Conservation (phyloP, 768 basidiomycete species). For the Termitomyces sp. region DNA sequence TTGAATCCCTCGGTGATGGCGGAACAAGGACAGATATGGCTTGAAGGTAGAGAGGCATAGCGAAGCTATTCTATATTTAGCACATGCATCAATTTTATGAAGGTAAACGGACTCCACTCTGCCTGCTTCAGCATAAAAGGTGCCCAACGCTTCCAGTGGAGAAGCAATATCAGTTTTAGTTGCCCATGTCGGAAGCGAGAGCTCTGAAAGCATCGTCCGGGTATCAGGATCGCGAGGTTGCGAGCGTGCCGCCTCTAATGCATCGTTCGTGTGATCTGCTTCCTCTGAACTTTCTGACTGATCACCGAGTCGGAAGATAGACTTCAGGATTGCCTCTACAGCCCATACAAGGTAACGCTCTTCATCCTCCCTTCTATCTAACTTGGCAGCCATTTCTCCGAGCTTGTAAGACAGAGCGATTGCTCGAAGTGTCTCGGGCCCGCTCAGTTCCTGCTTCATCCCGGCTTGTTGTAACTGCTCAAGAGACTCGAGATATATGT, state of each 20-base stretch:
- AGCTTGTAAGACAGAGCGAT: slow-evolving; percentile 38
- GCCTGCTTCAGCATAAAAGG: slow-evolving; percentile 52
- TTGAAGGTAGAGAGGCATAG: slow-evolving; percentile 60
- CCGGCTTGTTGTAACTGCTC: slow-evolving; percentile 24
- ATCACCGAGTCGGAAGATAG: slow-evolving; percentile 22
- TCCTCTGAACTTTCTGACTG: slow-evolving; percentile 3
- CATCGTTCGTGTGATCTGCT: neutral
- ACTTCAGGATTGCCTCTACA: slow-evolving; percentile 37
- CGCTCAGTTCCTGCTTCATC: slow-evolving; percentile 14
- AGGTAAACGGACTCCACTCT: slow-evolving; percentile 44
- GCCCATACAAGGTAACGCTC: slow-evolving; percentile 37
- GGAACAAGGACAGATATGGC: slow-evolving; percentile 59
- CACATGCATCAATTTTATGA: neutral
- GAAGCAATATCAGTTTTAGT: slow-evolving; percentile 56
- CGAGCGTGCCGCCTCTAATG: neutral
- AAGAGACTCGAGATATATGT: slow-evolving; percentile 31
- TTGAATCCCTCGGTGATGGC: slow-evolving; percentile 27
- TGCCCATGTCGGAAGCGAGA: slow-evolving; percentile 59
- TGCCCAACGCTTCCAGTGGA: slow-evolving; percentile 62
- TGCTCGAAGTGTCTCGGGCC: slow-evolving; percentile 29
- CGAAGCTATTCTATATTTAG: slow-evolving; percentile 37
- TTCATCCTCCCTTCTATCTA: slow-evolving; percentile 32
- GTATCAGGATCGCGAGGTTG: slow-evolving; percentile 13
- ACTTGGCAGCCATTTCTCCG: slow-evolving; percentile 31
- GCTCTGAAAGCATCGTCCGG: slow-evolving; percentile 37